Evolutionary conservation across 805 yeast species (phyloP).

Genomic region (Ogataea paraovalis): DNA sequence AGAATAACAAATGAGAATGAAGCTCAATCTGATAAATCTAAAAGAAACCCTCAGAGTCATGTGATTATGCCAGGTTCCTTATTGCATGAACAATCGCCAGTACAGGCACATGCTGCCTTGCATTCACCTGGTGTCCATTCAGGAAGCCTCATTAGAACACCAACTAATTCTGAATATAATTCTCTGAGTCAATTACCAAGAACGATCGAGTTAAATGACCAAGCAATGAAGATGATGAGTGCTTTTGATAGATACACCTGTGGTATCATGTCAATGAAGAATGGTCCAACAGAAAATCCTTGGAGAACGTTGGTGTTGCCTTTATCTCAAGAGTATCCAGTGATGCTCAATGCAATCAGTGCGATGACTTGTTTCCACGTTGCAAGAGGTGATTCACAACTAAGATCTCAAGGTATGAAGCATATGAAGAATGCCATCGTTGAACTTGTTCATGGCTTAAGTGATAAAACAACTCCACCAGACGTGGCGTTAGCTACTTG

Average conservation of each 20-base stretch:
- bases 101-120: not conserved
- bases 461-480: conserved; percentile 44
- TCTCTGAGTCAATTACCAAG: conserved; percentile 16
- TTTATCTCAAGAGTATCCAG: conserved; percentile 49
- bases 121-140: not conserved
- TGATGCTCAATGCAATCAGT: conserved; percentile 57
- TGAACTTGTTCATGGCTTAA: conserved; percentile 55
- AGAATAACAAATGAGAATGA: not conserved
- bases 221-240: conserved; percentile 26
- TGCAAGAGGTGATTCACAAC: conserved; percentile 39
- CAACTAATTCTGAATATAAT: not conserved
- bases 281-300: conserved; percentile 64
- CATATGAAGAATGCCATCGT: conserved; percentile 60
- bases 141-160: not conserved
- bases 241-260: conserved; percentile 46
- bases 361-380: conserved; percentile 66
- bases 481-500: conserved; percentile 68
- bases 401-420: conserved; percentile 46
- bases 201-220: conserved; percentile 27
- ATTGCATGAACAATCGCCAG: conserved; percentile 10
- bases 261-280: conserved; percentile 57
- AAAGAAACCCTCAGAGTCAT: not conserved
- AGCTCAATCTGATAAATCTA: not conserved
- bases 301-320: conserved; percentile 61
- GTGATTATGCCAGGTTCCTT: conserved; percentile 13